phyloP scores from a whole-genome alignment of 2,329 filamentous ascomycete genomes.

The Ophioceras dolichostomum region DNA sequence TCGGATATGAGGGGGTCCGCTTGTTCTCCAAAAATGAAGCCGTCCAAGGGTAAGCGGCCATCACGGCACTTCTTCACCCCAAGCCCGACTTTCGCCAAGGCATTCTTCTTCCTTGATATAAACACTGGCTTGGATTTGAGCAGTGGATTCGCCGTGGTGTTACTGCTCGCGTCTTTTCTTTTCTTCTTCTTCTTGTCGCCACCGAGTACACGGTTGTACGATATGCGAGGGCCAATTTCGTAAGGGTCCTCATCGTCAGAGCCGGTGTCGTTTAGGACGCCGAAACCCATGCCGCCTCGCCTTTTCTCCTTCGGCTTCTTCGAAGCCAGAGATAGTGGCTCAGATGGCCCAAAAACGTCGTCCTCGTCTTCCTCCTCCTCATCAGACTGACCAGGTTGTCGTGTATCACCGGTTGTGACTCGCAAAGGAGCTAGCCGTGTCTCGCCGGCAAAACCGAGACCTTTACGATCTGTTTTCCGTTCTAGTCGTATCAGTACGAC shows the following conservation, averaged over 20 bases:
- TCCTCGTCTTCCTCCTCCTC: constrained; percentile 37
- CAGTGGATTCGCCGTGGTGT: constrained; percentile 48
- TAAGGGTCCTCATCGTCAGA: constrained; percentile 95
- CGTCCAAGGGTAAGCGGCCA: constrained; percentile 65
- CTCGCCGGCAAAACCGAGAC: constrained; percentile 55
- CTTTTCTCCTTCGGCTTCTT: constrained; percentile 40
- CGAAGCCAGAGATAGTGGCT: constrained; percentile 8
- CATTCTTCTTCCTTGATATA: constrained; percentile 50
- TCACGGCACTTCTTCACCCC: constrained; percentile 66
- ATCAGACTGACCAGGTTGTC: constrained; percentile 22
- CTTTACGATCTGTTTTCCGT: constrained; percentile 56
- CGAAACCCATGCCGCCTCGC: constrained; percentile 69
- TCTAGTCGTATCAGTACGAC: constrained; percentile 53
- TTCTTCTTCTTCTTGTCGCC: constrained; percentile 72
- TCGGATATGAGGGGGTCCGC: constrained; percentile 33
- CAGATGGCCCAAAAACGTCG: constrained; percentile 14
- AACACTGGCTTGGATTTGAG: constrained; percentile 61
- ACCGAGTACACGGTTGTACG: constrained; percentile 71
- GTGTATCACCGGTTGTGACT: constrained; percentile 11
- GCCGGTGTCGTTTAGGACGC: constrained; percentile 81
- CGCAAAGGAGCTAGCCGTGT: constrained; percentile 30
- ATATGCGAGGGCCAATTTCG: constrained; percentile 80
- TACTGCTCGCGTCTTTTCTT: constrained; percentile 23
- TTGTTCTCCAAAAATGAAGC: constrained; percentile 59
- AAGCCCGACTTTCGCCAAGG: constrained; percentile 22